Base-by-base conservation (phyloP, 192 early-diverging fungal genomes). In the Linnemannia hyalina region DNA sequence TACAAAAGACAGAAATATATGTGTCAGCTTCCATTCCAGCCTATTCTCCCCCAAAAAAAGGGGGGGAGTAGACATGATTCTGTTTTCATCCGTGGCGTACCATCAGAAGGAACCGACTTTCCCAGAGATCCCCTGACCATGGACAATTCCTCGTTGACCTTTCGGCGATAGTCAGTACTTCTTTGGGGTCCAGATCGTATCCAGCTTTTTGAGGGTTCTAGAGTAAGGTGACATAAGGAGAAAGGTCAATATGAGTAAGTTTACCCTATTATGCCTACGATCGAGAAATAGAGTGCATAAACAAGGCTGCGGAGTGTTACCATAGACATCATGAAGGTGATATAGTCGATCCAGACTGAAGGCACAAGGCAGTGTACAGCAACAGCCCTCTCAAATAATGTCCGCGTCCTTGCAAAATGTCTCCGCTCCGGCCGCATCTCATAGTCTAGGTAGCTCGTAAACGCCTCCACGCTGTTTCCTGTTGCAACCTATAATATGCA, bases 81-180 rank as follows among this genome's bases (percentile, higher is more conserved):
- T 32, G 3, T 4, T 35, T 65, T 65, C 13, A 4, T 65, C 26
- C 11, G 60, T 44, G 2, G 5, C 77, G 18, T 75, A 83, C 82
- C 77, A 85, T 49, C 22, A 85, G 32, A 20, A 85, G 52, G 41
- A 80, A 44, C 2, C 44, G 69, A 16, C 54, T 73, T 32, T 86
- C 82, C 93, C 94, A 95, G 22, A 96, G 78, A 63, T 90, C 91
- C 11, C 93, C 95, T 22, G 90, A 87, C 95, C 94, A 96, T 65
- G 89, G 89, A 87, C 95, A 97, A 63, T 97, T 97, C n/a, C 92
- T 80, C 3, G 92, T 81, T 4, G 95, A 89, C 6, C 95, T 88
- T 40, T 91, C 79, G 6, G 88, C 77, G 36, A 92, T 76, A 20
- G 41, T 60, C 16, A 82, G 11, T 32, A 91, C 70, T 13, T 77